These are phyloP conservation scores for Metschnikowia hibisci DNA, from an alignment of 805 yeast genomes.

Conservation along the genomic window DNA sequence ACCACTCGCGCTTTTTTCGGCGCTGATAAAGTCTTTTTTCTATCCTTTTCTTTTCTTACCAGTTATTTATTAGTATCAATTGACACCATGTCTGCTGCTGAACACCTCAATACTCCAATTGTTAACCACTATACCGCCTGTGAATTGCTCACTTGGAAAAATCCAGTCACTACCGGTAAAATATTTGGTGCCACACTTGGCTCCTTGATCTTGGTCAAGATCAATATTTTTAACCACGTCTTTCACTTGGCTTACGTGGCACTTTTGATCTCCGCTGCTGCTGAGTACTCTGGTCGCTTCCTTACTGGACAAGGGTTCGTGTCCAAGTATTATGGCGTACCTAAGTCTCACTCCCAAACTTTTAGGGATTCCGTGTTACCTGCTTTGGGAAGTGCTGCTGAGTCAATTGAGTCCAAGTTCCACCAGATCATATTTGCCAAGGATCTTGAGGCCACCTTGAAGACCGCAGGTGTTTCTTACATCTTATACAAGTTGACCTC, in stretches of 20 bases:
- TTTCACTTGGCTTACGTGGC: conserved; percentile 58
- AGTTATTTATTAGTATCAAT: conserved; percentile 3
- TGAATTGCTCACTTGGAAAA: conserved; percentile 63
- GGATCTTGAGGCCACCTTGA: conserved; percentile 68
- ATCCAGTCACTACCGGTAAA: conserved; percentile 74
- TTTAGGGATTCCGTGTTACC: conserved; percentile 40
- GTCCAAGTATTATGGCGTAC: conserved; percentile 67
- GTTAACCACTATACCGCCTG: conserved; percentile 10
- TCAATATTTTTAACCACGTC: conserved; percentile 58
- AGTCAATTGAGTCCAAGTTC: conserved; percentile 47
- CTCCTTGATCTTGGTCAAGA: conserved; percentile 54
- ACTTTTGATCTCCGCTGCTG: conserved; percentile 61
- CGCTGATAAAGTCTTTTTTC: conserved; percentile 1
- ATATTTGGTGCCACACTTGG: conserved; percentile 62
- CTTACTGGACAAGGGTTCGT: conserved; percentile 79
- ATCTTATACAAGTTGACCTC: conserved; percentile 68
- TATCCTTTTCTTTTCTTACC: not conserved
- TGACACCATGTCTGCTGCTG: conserved; percentile 4
- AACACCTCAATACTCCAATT: not conserved
- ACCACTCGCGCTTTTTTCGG: conserved; percentile 5
- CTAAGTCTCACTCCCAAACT: conserved; percentile 32
- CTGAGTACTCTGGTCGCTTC: conserved; percentile 71
- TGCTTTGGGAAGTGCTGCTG: conserved; percentile 41
- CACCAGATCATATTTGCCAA: conserved; percentile 63
- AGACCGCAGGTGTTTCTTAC: conserved; percentile 65